Conservation (phyloP, 257 asterid genomes). For the Primulina eburnea region DNA sequence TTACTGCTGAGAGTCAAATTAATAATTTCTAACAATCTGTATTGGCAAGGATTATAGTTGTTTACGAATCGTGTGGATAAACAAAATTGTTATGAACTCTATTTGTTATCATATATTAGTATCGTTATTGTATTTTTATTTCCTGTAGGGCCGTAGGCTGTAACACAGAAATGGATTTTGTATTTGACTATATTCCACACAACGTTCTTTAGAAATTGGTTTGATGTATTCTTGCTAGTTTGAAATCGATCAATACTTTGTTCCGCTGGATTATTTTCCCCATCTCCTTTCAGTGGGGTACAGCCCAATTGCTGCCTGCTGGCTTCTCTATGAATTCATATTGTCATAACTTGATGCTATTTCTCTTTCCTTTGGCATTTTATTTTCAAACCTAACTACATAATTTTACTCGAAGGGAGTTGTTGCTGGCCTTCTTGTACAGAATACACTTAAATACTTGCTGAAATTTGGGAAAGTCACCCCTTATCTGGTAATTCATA, state of each 20-base stretch:
- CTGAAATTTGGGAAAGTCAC: conserved; percentile 88
- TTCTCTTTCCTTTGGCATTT: conserved; percentile 1
- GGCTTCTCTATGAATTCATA: background rate
- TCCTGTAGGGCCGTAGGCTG: background rate
- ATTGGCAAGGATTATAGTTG: background rate
- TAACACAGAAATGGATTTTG: background rate
- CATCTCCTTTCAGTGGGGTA: background rate
- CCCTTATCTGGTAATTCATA: conserved; percentile 68
- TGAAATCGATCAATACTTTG: background rate
- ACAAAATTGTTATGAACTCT: background rate
- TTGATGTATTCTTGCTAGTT: background rate
- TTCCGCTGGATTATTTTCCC: background rate
- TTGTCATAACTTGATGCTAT: conserved; percentile 6
- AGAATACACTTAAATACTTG: conserved; percentile 88
- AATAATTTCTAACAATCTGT: background rate
- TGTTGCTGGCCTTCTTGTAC: conserved; percentile 97
- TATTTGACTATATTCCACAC: background rate
- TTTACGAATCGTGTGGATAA: background rate
- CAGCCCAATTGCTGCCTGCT: background rate
- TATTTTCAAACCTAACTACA: conserved; percentile 10
- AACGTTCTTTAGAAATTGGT: background rate
- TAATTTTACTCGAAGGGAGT: conserved; percentile 63
- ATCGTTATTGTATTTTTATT: background rate
- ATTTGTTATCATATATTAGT: too few relatives aligned
- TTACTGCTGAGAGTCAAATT: background rate